Percentiles rank a stretch among this genome's conserved stretches.
Conservation (phyloP, 2,329 filamentous ascomycete species). For the Diaporthe amygdali region DNA sequence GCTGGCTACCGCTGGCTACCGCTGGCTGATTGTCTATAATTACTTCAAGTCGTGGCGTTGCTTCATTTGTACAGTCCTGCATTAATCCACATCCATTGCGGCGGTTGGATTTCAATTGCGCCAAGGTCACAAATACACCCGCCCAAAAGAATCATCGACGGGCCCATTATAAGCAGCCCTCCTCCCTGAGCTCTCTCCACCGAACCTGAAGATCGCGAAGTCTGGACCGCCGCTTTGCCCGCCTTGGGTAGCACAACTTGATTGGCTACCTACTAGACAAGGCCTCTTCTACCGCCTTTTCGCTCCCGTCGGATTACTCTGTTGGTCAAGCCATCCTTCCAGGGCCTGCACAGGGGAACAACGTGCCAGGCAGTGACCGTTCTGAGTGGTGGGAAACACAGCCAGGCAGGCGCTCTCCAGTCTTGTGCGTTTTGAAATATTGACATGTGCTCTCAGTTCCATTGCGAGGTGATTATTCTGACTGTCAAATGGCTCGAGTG, state of each 20-base stretch:
- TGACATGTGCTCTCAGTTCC: not conserved
- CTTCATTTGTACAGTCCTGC: not conserved
- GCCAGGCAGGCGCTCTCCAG: not conserved
- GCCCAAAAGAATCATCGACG: not conserved
- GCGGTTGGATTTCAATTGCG: not conserved
- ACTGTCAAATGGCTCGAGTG: not conserved
- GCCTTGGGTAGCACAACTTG: not conserved
- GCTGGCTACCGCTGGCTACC: not conserved
- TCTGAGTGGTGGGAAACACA: not conserved
- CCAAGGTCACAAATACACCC: not conserved
- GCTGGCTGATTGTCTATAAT: not conserved
- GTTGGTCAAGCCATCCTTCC: not conserved
- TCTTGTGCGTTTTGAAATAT: not conserved
- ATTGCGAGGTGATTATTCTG: not conserved
- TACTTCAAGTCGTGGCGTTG: not conserved
- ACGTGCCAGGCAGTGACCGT: not conserved
- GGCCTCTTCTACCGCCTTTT: constrained; percentile 1
- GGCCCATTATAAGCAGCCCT: not conserved
- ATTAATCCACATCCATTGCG: not conserved
- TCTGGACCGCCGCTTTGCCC: constrained; percentile 8
- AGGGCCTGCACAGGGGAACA: not conserved
- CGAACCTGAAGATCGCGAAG: constrained; percentile 3
- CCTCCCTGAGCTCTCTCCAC: not conserved
- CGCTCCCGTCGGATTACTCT: not conserved
- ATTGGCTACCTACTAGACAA: not conserved